Evolutionary conservation across 2,329 filamentous ascomycete genomes (phyloP), one percentile per base, ranked within the genome.

Genomic region (Pseudogymnoascus sp.): DNA sequence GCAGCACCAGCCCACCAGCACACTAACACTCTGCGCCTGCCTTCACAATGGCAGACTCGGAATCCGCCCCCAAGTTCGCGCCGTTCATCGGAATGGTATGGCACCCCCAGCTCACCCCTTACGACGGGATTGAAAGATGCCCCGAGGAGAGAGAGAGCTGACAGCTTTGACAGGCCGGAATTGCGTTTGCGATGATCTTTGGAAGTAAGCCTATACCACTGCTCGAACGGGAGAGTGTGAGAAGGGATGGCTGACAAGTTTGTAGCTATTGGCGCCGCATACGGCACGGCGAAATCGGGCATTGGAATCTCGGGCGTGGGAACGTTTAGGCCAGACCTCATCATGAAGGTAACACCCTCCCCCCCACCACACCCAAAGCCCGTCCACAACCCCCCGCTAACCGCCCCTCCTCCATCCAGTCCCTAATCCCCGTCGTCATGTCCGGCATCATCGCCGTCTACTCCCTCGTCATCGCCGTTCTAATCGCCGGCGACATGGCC

Each of bases 391-490:
- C 75, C 73, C 94, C 93, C 64, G 94, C 99, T 69, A 99, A 99
- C 79, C 91, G 92, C 61, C 89, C 99, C 70, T 12, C 40, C 23
- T 61, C 16, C 14, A 10, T 50, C 35, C 70, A 92, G 89, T 92
- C 88, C 63, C 80, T 93, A 62, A 92, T 93, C 69, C 90, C 90
- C 66, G 90, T 94, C 68, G 88, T 99, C 80, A 99, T 99, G 94
- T 96, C 94, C 70, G 94, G 94, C 85, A 99, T 99, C 75, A 91
- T 99, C 73, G 94, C 94, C 64, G 94, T 99, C 69, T 99, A 99
- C 79, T 91, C 92, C 61, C 89, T 99, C 70, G 94, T 99, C 72
- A 92, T 99, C 70, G 90, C 93, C 16, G 94, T 99, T 73, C 85
- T 99, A 69, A 99, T 99, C 75, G 91, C 92, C 63, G 89, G 91